These are phyloP conservation scores for Elsinoe fawcettii DNA, from an alignment of 2,329 filamentous ascomycete genomes.

Conservation along the genomic window DNA sequence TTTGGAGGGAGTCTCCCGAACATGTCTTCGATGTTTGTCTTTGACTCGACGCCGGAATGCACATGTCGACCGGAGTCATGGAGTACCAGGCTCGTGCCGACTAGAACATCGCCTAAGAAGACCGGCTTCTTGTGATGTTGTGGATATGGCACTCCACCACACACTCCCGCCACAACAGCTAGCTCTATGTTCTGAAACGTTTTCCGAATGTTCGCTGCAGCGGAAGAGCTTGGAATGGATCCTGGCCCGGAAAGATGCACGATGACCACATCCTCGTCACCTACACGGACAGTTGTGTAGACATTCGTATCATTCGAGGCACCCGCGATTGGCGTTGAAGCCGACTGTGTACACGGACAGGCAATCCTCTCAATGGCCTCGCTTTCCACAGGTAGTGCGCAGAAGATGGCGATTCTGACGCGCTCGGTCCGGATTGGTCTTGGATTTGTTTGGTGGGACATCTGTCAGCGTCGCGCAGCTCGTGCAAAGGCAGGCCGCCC, in stretches of 20 bases:
- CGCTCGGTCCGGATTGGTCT: no score
- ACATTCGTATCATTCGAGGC: constrained; percentile 19
- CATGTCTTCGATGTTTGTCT: constrained; percentile 18
- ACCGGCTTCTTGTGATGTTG: background rate
- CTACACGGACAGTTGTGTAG: constrained; percentile 21
- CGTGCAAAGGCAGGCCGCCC: no score
- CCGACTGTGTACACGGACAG: no score
- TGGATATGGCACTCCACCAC: constrained; percentile 19
- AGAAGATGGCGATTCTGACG: constrained; percentile 22
- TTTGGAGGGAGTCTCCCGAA: no score
- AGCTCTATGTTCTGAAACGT: constrained; percentile 22
- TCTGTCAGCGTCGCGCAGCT: no score
- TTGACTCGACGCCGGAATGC: constrained; percentile 21
- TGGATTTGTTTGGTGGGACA: no score
- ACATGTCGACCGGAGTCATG: constrained; percentile 27
- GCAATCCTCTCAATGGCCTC: no score
- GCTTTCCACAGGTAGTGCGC: constrained; percentile 21
- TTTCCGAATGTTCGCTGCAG: constrained; percentile 15
- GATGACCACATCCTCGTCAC: constrained; percentile 20
- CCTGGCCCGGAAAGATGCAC: constrained; percentile 19
- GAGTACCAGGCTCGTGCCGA: constrained; percentile 25
- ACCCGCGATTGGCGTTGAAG: no score
- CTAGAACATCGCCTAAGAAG: constrained; percentile 30
- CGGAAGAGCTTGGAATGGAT: constrained; percentile 16
- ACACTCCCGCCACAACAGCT: constrained; percentile 21